Percentiles rank a stretch among this genome's conserved stretches.
These are phyloP conservation scores for Closterium sp. DNA, from an alignment of 139 green algal genomes.

Conservation along the genomic window DNA sequence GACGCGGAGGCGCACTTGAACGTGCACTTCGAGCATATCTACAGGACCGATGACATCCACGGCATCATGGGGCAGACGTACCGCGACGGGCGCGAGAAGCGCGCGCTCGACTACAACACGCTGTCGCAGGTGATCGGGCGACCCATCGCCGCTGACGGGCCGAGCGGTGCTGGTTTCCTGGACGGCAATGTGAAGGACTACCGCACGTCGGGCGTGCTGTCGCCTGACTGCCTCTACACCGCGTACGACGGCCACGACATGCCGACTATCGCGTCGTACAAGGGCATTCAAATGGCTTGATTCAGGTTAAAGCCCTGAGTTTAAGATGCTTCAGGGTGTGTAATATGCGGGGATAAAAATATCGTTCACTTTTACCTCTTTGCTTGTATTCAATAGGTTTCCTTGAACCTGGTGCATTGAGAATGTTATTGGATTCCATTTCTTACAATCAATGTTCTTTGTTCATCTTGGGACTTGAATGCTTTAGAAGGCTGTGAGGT, in stretches of 20 bases:
- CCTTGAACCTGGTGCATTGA: not conserved
- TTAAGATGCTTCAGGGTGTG: not conserved
- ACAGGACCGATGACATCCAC: conserved; percentile 18
- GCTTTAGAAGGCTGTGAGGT: too few relatives aligned
- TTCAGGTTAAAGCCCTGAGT: not conserved
- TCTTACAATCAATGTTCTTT: not conserved
- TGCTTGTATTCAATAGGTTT: not conserved
- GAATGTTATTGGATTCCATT: not conserved
- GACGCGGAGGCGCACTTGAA: conserved; percentile 42
- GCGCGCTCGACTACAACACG: conserved; percentile 6
- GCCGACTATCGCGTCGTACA: not conserved
- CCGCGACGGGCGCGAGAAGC: conserved; percentile 10
- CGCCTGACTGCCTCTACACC: conserved; percentile 20
- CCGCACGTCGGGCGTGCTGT: not conserved
- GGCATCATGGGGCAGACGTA: conserved; percentile 49
- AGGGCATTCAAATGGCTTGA: not conserved
- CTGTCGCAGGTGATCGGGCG: not conserved
- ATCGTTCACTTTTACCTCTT: not conserved
- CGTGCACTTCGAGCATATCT: conserved; percentile 13
- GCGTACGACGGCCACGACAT: not conserved
- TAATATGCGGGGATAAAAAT: not conserved
- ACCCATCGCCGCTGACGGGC: conserved; percentile 12
- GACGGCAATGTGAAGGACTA: conserved; percentile 17
- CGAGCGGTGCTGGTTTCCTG: conserved; percentile 15
- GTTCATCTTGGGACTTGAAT: too few relatives aligned